A percentile compares a stretch with the other conserved stretches of the same genome.
These are phyloP conservation scores for Boletus vermiculosoides DNA, from an alignment of 768 basidiomycete genomes.

Conservation along the genomic window DNA sequence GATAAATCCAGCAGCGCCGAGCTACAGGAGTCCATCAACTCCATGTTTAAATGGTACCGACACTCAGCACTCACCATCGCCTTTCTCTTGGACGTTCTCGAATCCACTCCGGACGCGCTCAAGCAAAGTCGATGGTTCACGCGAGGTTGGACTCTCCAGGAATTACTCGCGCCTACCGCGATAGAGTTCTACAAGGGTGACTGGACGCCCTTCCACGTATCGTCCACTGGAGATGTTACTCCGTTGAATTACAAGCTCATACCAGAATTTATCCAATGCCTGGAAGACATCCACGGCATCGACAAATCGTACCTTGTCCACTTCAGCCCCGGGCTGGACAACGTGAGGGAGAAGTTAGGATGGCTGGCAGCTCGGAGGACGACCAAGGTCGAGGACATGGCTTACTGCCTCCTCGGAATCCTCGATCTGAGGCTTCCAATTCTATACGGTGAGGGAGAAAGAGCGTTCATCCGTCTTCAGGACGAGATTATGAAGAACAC, in stretches of 20 bases:
- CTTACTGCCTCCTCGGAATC: constrained; percentile 32
- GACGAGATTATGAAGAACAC: constrained; percentile 30
- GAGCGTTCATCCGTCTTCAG: constrained; percentile 27
- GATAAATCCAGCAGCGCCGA: constrained; percentile 31
- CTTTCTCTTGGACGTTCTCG: constrained; percentile 25
- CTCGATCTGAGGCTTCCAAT: constrained; percentile 29
- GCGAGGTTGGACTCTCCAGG: constrained; percentile 31
- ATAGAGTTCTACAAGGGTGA: constrained; percentile 28
- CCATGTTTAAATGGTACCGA: constrained; percentile 35
- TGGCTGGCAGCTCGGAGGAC: constrained; percentile 32
- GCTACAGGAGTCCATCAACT: constrained; percentile 31
- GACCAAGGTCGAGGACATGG: constrained; percentile 29
- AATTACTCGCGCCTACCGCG: constrained; percentile 26
- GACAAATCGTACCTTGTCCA: constrained; percentile 20
- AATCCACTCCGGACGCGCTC: constrained; percentile 13
- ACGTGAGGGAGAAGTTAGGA: constrained; percentile 26
- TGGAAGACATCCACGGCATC: constrained; percentile 18
- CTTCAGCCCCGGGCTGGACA: constrained; percentile 26
- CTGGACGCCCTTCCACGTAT: constrained; percentile 21
- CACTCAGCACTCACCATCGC: constrained; percentile 31
- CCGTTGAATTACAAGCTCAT: constrained; percentile 24
- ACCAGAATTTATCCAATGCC: constrained; percentile 18
- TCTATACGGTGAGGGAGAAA: constrained; percentile 26
- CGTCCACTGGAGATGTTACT: background rate
- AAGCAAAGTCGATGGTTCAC: constrained; percentile 26